Evolutionary conservation across 306 rosid genomes (phyloP), one percentile per base, ranked within the genome.

Genomic region (Spatholobus suberectus): DNA sequence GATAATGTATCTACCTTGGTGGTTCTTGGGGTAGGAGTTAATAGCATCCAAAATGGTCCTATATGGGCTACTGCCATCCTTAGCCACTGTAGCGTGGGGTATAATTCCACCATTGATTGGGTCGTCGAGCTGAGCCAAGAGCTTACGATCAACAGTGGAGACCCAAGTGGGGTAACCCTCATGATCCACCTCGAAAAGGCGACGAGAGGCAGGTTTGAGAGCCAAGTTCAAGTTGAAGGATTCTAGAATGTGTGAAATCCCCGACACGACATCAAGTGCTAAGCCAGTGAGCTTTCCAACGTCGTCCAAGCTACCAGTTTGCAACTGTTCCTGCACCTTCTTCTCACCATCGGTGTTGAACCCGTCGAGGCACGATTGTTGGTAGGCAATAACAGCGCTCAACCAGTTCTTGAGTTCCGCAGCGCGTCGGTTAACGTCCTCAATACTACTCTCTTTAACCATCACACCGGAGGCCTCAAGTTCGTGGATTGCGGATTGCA

Each of bases 51-150:
- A 17, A 47, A 94, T 74, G 38, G 85, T 89, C 3, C 49, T 90
- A 66, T 12, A 94, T 5, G 88, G 83, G 6, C 94, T 96, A 24
- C 93, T 91, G 0, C 96, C 93, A 59, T 94, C 98, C 80, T 94
- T 71, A n/a, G 97, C 97, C 0, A 91, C 98, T 0, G 88, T 82
- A 0, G 76, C 93, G n/a, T 92, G 82, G 4, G 97, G 91, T 4
- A 0, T 0, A 2, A 82, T 1, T 3, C 23, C 29, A 0, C 11
- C 63, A 15, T 47, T 5, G 20, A 1, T 0, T 15, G n/a, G 13
- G 44, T 40, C 9, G 1, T 44, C 17, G 17, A 11, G 15, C 10
- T 23, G 1, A 11, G 83, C 82, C 78, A 94, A 29, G 6, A 94
- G 89, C 77, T 84, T 86, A 43, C 94, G 86, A 67, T 92, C 95